Percentiles rank a stretch among this genome's conserved stretches.
These are phyloP conservation scores for Pichia sp. DNA, from an alignment of 1,139 yeast genomes.

Conservation along the genomic window DNA sequence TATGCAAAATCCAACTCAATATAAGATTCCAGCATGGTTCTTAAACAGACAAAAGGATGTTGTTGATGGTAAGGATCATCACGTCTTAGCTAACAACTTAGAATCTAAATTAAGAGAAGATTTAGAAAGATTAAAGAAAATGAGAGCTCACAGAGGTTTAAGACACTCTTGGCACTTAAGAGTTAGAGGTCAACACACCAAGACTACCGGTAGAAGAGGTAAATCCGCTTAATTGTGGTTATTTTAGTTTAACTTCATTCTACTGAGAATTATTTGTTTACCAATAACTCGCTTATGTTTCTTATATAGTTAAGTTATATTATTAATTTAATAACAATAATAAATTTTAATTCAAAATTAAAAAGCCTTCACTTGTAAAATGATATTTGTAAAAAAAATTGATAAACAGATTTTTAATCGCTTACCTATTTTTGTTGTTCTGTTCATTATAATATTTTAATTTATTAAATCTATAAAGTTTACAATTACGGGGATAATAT, in stretches of 20 bases:
- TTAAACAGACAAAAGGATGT: slow-evolving; percentile 99
- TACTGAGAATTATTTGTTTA: background rate
- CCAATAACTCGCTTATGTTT: background rate
- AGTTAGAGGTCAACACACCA: slow-evolving; percentile 99
- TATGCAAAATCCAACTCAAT: slow-evolving; percentile 99
- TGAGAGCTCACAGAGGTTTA: slow-evolving; percentile 99
- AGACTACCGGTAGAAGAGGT: slow-evolving; percentile 97
- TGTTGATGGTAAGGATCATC: slow-evolving; percentile 98
- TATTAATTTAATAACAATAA: background rate
- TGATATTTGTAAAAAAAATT: too few relatives aligned
- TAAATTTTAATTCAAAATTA: background rate
- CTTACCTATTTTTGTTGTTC: too few relatives aligned
- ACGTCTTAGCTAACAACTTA: slow-evolving; percentile 96
- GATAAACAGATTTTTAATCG: too few relatives aligned
- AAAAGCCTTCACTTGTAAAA: too few relatives aligned
- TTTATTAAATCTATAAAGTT: too few relatives aligned
- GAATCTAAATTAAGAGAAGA: slow-evolving; percentile 99
- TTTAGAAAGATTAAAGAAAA: slow-evolving; percentile 99
- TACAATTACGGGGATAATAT: too few relatives aligned
- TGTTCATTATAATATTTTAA: too few relatives aligned
- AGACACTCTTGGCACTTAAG: slow-evolving; percentile 99
- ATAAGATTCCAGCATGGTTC: slow-evolving; percentile 99
- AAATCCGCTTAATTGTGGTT: slow-evolving; percentile 32
- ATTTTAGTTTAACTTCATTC: background rate
- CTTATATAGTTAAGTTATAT: background rate